Evolutionary conservation across 805 yeast species (phyloP).

Genomic region (Yarrowia osloensis): DNA sequence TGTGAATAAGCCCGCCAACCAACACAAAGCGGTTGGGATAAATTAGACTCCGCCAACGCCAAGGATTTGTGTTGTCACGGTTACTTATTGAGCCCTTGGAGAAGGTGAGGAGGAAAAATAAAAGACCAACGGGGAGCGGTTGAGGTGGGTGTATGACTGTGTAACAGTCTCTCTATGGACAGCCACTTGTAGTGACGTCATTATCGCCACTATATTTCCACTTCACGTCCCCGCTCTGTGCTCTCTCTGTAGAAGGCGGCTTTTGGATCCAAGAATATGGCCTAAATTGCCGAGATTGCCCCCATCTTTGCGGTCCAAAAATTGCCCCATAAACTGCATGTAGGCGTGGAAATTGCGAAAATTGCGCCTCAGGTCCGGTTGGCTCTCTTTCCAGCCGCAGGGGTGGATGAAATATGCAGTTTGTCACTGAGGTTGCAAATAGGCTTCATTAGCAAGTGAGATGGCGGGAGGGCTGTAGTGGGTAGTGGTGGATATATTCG

Average conservation of each 20-base stretch:
- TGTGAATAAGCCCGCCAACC: slow-evolving; percentile 16
- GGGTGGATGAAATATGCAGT: slow-evolving; percentile 25
- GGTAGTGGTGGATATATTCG: neutral
- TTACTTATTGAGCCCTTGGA: neutral
- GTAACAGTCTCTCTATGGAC: no score
- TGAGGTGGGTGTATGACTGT: no score
- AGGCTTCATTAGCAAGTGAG: slow-evolving; percentile 5
- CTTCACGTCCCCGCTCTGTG: no score
- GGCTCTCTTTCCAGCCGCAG: slow-evolving; percentile 29
- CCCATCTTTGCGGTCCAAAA: neutral
- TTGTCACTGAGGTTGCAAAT: neutral
- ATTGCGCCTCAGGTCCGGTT: neutral
- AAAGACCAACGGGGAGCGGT: no score
- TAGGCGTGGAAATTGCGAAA: slow-evolving; percentile 5
- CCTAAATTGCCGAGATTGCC: slow-evolving; percentile 22
- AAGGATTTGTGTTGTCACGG: slow-evolving; percentile 12
- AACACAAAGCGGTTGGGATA: slow-evolving; percentile 15
- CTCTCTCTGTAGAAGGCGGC: neutral
- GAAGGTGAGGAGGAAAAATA: no score
- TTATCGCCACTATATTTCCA: no score
- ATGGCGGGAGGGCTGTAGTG: neutral
- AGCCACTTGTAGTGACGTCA: no score
- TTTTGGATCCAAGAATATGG: neutral
- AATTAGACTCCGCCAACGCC: neutral
- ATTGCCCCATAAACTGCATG: slow-evolving; percentile 20